Conservation (phyloP, 225 moss, liverwort and hornwort genomes). For the Sphagnum tenellum region DNA sequence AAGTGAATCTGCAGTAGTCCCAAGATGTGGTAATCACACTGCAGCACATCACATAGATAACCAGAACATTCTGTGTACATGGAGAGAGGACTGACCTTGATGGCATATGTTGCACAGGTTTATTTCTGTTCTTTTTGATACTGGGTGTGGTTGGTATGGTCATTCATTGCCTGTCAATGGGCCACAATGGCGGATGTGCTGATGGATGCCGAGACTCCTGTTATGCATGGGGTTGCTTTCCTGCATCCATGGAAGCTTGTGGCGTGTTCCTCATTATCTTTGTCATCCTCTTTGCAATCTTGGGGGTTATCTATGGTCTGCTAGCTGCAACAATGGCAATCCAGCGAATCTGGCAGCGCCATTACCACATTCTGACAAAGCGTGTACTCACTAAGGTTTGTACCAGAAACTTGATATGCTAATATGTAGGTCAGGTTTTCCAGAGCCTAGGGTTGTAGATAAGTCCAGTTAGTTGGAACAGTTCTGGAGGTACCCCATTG, state of each 20-base stretch:
- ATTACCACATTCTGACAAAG: conserved; percentile 18
- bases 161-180: conserved; percentile 29
- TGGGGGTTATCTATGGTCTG: conserved; percentile 32
- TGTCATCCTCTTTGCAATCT: conserved; percentile 25
- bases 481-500: no score
- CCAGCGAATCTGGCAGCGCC: conserved; percentile 17
- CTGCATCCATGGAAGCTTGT: conserved; percentile 32
- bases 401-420: neutral
- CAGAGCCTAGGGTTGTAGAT: no score
- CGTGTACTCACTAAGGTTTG: conserved; percentile 12
- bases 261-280: conserved; percentile 27
- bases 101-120: conserved; percentile 9
- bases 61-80: no score
- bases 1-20: conserved; percentile 6
- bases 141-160: conserved; percentile 28
- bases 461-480: no score
- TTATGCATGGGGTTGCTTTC: conserved; percentile 35
- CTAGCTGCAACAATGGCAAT: conserved; percentile 30
- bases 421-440: neutral
- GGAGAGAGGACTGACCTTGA: no score
- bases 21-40: no score
- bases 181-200: conserved; percentile 22
- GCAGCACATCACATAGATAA: no score
- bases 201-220: conserved; percentile 27
- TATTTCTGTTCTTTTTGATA: conserved; percentile 32